Evolutionary conservation across 1,284 basidiomycete genomes (phyloP).

Genomic region (Coniophora puteana): DNA sequence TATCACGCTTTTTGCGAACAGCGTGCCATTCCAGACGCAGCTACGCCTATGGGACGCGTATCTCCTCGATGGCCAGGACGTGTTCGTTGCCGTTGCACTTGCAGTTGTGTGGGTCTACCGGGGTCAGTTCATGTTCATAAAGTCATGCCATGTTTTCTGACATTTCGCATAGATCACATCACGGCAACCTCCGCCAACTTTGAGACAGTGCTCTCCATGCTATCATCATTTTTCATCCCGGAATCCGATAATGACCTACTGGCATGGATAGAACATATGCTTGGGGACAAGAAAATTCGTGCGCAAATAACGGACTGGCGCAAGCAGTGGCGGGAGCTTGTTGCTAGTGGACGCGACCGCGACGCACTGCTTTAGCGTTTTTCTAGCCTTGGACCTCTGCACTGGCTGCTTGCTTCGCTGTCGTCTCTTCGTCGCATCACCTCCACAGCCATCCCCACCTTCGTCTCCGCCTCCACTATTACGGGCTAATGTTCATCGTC

Average conservation of each 20-base stretch:
- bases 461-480: no score
- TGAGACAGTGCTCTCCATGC: slow-evolving; percentile 83
- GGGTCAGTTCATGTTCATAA: slow-evolving; percentile 42
- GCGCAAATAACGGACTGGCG: slow-evolving; percentile 71
- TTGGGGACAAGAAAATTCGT: slow-evolving; percentile 69
- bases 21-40: slow-evolving; percentile 95
- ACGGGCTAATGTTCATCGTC: no score
- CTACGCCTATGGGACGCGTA: slow-evolving; percentile 94
- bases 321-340: slow-evolving; percentile 67
- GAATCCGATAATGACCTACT: slow-evolving; percentile 83
- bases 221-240: slow-evolving; percentile 90
- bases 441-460: no score
- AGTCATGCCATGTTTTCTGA: slow-evolving; percentile 7
- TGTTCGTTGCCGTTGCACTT: slow-evolving; percentile 81
- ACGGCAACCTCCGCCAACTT: slow-evolving; percentile 78
- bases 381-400: slow-evolving; percentile 1
- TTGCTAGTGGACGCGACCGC: slow-evolving; percentile 60
- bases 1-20: slow-evolving; percentile 95
- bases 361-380: slow-evolving; percentile 55
- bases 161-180: slow-evolving; percentile 58
- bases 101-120: slow-evolving; percentile 89
- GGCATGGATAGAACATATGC: slow-evolving; percentile 73
- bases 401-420: no score
- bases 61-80: slow-evolving; percentile 86
- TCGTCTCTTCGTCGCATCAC: no score